Percentiles rank a stretch among this genome's conserved stretches.
Conservation (phyloP, 2,329 filamentous ascomycete species). For the Tolypocladium guangdongense region DNA sequence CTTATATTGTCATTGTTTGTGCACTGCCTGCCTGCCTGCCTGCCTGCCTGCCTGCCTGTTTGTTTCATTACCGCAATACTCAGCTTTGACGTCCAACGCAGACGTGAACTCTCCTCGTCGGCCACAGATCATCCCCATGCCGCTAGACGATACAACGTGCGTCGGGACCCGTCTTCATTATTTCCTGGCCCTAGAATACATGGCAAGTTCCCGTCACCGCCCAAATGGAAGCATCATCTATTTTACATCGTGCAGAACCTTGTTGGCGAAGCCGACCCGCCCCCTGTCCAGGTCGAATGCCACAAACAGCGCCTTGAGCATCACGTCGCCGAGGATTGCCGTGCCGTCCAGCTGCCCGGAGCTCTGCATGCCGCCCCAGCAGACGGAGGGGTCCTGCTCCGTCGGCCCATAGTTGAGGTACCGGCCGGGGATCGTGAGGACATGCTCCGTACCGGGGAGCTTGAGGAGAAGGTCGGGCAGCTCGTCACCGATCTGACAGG, state of each 20-base stretch:
- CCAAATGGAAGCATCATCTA: background rate
- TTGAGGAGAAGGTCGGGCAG: conserved; percentile 49
- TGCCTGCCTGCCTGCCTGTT: background rate
- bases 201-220: background rate
- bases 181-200: background rate
- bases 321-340: conserved; percentile 66
- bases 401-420: conserved; percentile 45
- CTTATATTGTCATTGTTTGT: background rate
- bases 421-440: conserved; percentile 41
- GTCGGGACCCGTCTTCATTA: background rate
- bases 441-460: conserved; percentile 36
- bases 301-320: conserved; percentile 68
- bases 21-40: too few relatives aligned
- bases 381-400: conserved; percentile 38
- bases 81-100: background rate
- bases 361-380: conserved; percentile 68
- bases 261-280: conserved; percentile 32
- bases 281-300: conserved; percentile 50
- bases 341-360: conserved; percentile 29
- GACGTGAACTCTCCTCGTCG: background rate
- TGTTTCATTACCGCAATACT: background rate
- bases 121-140: background rate
- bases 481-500: conserved; percentile 38
- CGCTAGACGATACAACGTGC: background rate
- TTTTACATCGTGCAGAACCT: conserved; percentile 19